Conservation (phyloP, 345 rosid genomes). For the Hibiscus syriacus region DNA sequence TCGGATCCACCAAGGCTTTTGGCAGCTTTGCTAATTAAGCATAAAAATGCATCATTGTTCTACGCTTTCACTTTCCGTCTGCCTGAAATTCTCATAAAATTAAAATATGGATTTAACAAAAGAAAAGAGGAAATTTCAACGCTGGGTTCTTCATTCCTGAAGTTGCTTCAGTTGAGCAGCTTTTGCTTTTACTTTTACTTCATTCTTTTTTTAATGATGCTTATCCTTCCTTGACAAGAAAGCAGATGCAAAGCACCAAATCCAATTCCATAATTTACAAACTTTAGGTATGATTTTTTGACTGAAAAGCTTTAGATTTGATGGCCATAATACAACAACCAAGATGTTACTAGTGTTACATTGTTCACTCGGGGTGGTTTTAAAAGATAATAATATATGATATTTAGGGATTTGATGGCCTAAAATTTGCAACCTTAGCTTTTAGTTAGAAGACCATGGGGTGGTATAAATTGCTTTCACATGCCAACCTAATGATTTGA, state of each 20-base stretch:
- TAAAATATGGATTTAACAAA: background rate
- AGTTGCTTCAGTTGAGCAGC: constrained; percentile 18
- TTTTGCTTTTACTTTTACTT: constrained; percentile 9
- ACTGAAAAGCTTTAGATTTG: background rate
- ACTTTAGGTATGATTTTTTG: background rate
- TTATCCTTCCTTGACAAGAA: constrained; percentile 15
- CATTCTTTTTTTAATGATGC: constrained; percentile 2
- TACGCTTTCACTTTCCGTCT: background rate
- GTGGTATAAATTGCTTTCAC: too few species aligned
- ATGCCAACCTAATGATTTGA: background rate
- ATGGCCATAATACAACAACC: constrained; percentile 11
- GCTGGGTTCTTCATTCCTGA: background rate
- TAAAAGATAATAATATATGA: background rate
- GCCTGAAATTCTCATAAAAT: background rate
- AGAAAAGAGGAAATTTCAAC: background rate
- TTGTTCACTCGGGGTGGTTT: background rate
- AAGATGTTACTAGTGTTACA: background rate
- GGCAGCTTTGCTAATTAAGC: background rate
- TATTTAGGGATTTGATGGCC: background rate
- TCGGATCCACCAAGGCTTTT: constrained; percentile 10
- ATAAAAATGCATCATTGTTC: background rate
- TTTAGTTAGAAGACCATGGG: too few species aligned
- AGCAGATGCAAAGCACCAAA: background rate
- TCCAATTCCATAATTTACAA: background rate
- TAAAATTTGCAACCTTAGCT: too few species aligned